Percentiles rank a stretch among this genome's conserved stretches.
phyloP scores from a whole-genome alignment of 2,329 filamentous ascomycete species.

The Phialemonium atrogriseum region DNA sequence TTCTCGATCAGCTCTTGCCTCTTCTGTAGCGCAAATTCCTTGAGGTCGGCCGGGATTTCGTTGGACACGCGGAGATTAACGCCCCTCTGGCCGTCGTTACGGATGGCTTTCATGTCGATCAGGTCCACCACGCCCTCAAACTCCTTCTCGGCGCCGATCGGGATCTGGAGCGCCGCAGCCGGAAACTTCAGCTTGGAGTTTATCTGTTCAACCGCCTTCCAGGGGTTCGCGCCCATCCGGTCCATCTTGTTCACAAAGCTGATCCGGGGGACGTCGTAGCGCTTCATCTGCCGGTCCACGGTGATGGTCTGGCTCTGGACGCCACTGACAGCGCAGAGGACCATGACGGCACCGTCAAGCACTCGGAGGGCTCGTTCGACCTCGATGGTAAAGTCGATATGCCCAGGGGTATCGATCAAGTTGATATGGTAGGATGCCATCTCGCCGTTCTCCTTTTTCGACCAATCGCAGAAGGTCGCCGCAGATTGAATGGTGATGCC shows the following conservation, averaged over 20 bases:
- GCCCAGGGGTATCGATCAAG: slow-evolving; percentile 94
- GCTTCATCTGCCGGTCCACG: slow-evolving; percentile 96
- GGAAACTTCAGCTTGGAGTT: slow-evolving; percentile 91
- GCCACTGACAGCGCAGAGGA: slow-evolving; percentile 92
- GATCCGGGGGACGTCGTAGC: slow-evolving; percentile 92
- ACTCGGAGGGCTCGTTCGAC: slow-evolving; percentile 93
- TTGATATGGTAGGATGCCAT: slow-evolving; percentile 96
- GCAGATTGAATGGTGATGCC: slow-evolving; percentile 99
- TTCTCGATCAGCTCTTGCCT: slow-evolving; percentile 84
- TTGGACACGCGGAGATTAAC: slow-evolving; percentile 68
- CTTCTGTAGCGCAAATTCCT: slow-evolving; percentile 71
- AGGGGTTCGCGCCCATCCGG: slow-evolving; percentile 95
- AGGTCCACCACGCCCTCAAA: slow-evolving; percentile 91
- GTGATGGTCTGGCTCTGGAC: slow-evolving; percentile 98
- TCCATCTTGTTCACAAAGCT: slow-evolving; percentile 99
- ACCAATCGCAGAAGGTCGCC: slow-evolving; percentile 96
- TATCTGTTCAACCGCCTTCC: slow-evolving; percentile 96
- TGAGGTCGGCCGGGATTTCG: slow-evolving; percentile 73
- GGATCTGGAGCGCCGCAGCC: slow-evolving; percentile 88
- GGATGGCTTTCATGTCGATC: slow-evolving; percentile 85
- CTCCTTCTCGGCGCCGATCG: slow-evolving; percentile 84
- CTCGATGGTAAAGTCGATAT: slow-evolving; percentile 99
- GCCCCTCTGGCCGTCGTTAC: slow-evolving; percentile 79
- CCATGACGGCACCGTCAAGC: slow-evolving; percentile 95
- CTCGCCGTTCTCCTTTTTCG: slow-evolving; percentile 73